These are phyloP conservation scores for Auxenochlorella protothecoides DNA, from an alignment of 139 green algal species.

Conservation along the genomic window DNA sequence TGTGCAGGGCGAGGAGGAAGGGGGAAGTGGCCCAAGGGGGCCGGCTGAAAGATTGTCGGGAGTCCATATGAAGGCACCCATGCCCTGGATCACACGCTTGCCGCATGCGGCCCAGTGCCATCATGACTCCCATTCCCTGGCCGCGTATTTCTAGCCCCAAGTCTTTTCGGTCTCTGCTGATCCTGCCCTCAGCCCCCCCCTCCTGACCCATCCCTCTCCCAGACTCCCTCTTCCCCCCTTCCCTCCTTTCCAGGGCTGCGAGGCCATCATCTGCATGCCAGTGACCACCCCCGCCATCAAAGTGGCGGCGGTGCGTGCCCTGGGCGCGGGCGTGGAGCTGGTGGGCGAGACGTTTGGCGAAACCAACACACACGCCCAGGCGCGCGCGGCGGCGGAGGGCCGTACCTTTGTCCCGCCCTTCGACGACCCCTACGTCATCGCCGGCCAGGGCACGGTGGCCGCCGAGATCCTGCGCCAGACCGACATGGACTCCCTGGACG, in stretches of 20 bases:
- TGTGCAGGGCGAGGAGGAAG: not conserved
- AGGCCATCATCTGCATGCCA: conserved; percentile 86
- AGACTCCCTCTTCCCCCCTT: not conserved
- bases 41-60: too few relatives aligned
- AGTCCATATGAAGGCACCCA: too few relatives aligned
- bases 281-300: conserved; percentile 79
- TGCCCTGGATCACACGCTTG: too few relatives aligned
- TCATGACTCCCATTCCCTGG: too few relatives aligned
- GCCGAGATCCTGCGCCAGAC: conserved; percentile 75
- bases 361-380: conserved; percentile 52
- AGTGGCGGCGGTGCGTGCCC: conserved; percentile 52
- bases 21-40: too few relatives aligned
- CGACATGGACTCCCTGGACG: conserved; percentile 50
- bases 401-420: conserved; percentile 82
- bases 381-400: conserved; percentile 40
- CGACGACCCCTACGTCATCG: conserved; percentile 85
- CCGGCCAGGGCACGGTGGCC: conserved; percentile 88
- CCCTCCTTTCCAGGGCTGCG: conserved; percentile 30
- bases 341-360: conserved; percentile 90
- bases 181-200: too few relatives aligned
- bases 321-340: conserved; percentile 84
- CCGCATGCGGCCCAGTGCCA: too few relatives aligned
- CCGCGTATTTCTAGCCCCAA: too few relatives aligned
- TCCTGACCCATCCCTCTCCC: too few relatives aligned
- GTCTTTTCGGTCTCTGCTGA: too few relatives aligned